Conservation (phyloP, 345 rosid genomes). For the Viola odorata region DNA sequence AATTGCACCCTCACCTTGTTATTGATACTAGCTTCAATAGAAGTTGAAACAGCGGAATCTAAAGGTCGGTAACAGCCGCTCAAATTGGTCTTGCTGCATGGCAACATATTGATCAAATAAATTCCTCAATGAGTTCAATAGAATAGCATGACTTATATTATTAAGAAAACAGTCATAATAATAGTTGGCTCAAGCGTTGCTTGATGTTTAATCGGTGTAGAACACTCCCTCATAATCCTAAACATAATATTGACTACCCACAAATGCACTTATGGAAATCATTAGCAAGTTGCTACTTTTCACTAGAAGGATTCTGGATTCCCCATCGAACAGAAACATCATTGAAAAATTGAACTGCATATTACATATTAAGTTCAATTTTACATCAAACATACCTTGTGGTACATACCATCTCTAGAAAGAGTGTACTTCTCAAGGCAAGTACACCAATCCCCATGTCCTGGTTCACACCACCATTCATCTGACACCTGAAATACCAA, state of each 20-base stretch:
- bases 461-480: constrained; percentile 81
- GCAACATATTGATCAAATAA: constrained; percentile 1
- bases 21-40: constrained; percentile 51
- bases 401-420: constrained; percentile 73
- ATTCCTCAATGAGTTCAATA: constrained; percentile 2
- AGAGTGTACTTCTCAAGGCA: constrained; percentile 67
- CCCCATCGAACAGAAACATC: neutral
- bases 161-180: too few species aligned
- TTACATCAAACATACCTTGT: constrained; percentile 42
- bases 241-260: too few species aligned
- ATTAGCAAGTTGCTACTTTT: neutral
- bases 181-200: too few species aligned
- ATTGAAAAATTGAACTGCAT: neutral
- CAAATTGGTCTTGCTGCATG: constrained; percentile 70
- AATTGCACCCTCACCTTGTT: constrained; percentile 45
- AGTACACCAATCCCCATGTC: constrained; percentile 78
- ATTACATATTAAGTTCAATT: neutral
- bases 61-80: constrained; percentile 59
- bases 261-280: too few species aligned
- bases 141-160: too few species aligned
- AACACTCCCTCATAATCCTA: too few species aligned
- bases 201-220: too few species aligned
- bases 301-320: neutral
- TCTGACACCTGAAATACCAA: constrained; percentile 50
- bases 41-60: constrained; percentile 29